A percentile compares a stretch with the other conserved stretches of the same genome.
phyloP scores from a whole-genome alignment of 176 grass and related monocot genomes.

The sorghum (Sorghum bicolor) region Sorghum_bicolor_NCBIv3 NC_012879.2:59171001-59171500 shows the following conservation, averaged over 20 bases:
- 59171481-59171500: conserved; percentile 72
- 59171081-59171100: conserved; percentile 60
- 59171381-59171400: conserved; percentile 92
- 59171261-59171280: conserved; percentile 1
- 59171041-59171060: background rate
- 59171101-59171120: conserved; percentile 68
- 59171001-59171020: background rate
- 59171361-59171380: conserved; percentile 96
- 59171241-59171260: background rate
- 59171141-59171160: conserved; percentile 91
- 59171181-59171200: conserved; percentile 96
- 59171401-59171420: conserved; percentile 22
- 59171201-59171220: conserved; percentile 90
- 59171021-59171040: background rate
- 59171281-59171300: conserved; percentile 16
- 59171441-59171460: conserved; percentile 23
- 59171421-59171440: conserved; percentile 10
- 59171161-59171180: conserved; percentile 98
- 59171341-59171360: conserved; percentile 88
- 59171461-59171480: conserved; percentile 92
- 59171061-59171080: conserved; percentile 18
- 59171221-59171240: conserved; percentile 27
- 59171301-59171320: conserved; percentile 76
- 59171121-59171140: conserved; percentile 75
- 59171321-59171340: conserved; percentile 85